These are phyloP conservation scores for Pseudocercospora eumusae DNA, from an alignment of 2,329 filamentous ascomycete species.

Conservation along the genomic window DNA sequence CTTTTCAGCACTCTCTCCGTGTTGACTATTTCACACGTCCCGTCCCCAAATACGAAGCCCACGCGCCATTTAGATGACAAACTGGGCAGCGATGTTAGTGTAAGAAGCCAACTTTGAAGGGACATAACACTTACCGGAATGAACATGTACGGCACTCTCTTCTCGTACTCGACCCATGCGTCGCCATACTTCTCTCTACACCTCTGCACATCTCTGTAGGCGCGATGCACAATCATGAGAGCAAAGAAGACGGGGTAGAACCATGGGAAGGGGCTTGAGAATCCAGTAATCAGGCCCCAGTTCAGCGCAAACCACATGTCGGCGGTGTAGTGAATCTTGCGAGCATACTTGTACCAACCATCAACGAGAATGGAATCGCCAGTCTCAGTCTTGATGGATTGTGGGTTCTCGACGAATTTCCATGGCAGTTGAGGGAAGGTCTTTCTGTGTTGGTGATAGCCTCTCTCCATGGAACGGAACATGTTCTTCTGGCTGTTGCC, in stretches of 20 bases:
- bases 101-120: not conserved
- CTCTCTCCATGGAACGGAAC: constrained; percentile 78
- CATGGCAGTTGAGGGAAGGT: constrained; percentile 91
- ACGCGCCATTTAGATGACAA: constrained; percentile 23
- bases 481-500: constrained; percentile 93
- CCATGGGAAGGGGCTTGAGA: constrained; percentile 81
- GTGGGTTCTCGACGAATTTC: constrained; percentile 78
- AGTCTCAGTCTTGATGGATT: constrained; percentile 69
- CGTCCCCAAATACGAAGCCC: not conserved
- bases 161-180: constrained; percentile 79
- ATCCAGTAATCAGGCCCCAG: constrained; percentile 82
- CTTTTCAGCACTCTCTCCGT: not conserved
- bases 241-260: constrained; percentile 84
- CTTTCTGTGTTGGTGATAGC: constrained; percentile 68
- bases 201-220: constrained; percentile 71
- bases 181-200: constrained; percentile 79
- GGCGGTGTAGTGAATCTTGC: constrained; percentile 69
- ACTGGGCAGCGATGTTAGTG: constrained; percentile 24
- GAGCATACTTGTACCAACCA: constrained; percentile 69
- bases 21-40: constrained; percentile 2
- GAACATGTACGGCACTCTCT: constrained; percentile 77
- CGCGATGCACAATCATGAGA: constrained; percentile 77
- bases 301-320: constrained; percentile 74
- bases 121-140: constrained; percentile 59
- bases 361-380: constrained; percentile 78